Percentiles rank a stretch among this genome's conserved stretches.
Evolutionary conservation across 495 filamentous ascomycete species (phyloP).

Genomic region (Talaromyces adpressus): DNA sequence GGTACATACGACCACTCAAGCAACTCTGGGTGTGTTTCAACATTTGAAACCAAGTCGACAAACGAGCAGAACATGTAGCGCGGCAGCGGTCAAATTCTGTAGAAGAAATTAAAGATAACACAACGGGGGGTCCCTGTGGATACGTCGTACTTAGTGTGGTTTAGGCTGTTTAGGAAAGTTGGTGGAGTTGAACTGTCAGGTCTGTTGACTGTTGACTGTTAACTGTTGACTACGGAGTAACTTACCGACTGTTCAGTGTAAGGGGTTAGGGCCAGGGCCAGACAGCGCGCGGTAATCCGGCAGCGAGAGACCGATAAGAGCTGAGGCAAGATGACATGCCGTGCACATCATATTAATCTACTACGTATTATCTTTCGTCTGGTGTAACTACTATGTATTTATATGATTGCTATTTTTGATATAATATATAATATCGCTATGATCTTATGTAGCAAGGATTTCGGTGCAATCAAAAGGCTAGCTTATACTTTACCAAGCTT

Average conservation of each 20-base stretch:
- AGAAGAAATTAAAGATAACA: background rate
- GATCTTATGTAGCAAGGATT: background rate
- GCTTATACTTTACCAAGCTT: background rate
- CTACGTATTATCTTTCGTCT: background rate
- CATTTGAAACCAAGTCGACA: background rate
- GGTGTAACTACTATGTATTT: background rate
- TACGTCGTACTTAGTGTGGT: background rate
- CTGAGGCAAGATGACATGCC: constrained; percentile 2
- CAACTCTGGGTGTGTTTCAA: background rate
- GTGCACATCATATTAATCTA: background rate
- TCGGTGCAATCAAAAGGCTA: background rate
- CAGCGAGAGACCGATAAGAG: background rate
- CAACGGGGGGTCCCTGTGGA: background rate
- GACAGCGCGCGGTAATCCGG: background rate
- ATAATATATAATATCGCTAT: background rate
- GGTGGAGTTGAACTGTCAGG: background rate
- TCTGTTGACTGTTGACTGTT: no score
- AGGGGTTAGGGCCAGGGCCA: no score
- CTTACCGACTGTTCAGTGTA: no score
- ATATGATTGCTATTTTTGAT: background rate
- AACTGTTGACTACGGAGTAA: no score
- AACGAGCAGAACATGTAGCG: background rate
- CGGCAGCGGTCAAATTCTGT: background rate
- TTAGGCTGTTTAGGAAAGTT: background rate
- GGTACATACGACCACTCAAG: background rate